A percentile compares a stretch with the other conserved stretches of the same genome.
Conservation (phyloP, 23 red algal genomes). For the Gracilaria domingensis region DNA sequence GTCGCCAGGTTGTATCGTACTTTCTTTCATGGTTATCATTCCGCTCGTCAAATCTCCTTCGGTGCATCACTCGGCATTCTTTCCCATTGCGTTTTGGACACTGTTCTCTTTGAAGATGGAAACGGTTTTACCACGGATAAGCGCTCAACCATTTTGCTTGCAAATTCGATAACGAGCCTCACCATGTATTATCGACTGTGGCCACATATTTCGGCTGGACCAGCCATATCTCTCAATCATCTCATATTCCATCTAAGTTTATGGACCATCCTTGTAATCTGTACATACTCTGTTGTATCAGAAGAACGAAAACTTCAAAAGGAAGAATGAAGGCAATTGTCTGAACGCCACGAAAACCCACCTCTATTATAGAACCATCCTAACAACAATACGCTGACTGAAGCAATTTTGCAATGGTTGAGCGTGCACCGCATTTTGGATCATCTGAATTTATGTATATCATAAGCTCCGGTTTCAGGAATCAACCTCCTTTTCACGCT, state of each 20-base stretch:
- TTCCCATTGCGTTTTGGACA: constrained; percentile 63
- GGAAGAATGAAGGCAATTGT: constrained; percentile 13
- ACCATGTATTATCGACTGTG: constrained; percentile 51
- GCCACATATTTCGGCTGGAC: constrained; percentile 55
- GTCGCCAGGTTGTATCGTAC: constrained; percentile 82
- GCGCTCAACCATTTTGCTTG: constrained; percentile 26
- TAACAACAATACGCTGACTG: background rate
- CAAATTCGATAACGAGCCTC: constrained; percentile 42
- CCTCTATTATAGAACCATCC: background rate
- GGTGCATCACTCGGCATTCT: constrained; percentile 65
- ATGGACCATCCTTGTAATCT: constrained; percentile 49
- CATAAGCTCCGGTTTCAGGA: background rate
- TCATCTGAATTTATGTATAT: background rate
- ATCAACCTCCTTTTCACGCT: background rate
- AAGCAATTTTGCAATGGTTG: background rate
- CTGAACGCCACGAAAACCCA: background rate
- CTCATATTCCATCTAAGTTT: constrained; percentile 53
- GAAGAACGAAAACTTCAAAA: constrained; percentile 5
- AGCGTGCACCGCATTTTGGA: background rate
- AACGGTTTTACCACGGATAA: constrained; percentile 10
- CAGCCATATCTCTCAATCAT: constrained; percentile 36
- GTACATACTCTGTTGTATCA: constrained; percentile 3
- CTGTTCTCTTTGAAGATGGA: constrained; percentile 43
- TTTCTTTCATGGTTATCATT: constrained; percentile 92
- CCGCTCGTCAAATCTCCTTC: constrained; percentile 74